Conservation (phyloP, 225 moss, liverwort and hornwort species). For the Sphagnum contortum region DNA sequence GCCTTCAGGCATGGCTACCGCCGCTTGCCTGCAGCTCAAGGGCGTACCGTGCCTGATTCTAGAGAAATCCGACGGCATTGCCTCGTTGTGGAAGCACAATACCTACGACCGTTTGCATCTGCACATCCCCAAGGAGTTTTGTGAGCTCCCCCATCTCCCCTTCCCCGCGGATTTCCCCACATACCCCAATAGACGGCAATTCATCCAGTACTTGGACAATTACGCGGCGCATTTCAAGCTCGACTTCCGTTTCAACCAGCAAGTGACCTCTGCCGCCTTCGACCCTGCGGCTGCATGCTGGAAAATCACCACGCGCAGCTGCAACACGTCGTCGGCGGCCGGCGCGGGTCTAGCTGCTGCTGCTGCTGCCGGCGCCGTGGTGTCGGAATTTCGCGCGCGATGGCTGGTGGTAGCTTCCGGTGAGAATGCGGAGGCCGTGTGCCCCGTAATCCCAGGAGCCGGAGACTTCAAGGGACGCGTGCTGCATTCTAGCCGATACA, state of each 20-base stretch:
- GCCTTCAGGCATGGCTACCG: constrained; percentile 70
- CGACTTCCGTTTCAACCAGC: constrained; percentile 47
- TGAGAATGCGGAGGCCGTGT: constrained; percentile 83
- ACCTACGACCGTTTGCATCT: constrained; percentile 81
- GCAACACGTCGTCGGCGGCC: no score
- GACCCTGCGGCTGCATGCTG: constrained; percentile 7
- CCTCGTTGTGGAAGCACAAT: constrained; percentile 79
- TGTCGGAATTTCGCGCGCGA: constrained; percentile 46
- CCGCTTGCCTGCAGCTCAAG: constrained; percentile 43
- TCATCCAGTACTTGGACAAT: constrained; percentile 55
- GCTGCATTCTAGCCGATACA: constrained; percentile 61
- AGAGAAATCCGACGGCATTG: constrained; percentile 68
- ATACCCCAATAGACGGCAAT: constrained; percentile 68
- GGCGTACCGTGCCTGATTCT: constrained; percentile 47
- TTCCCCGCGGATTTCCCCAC: constrained; percentile 66
- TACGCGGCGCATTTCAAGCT: constrained; percentile 50
- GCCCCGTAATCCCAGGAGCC: constrained; percentile 49
- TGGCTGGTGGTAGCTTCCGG: constrained; percentile 96
- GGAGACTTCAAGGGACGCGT: constrained; percentile 26
- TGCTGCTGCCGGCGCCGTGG: neutral
- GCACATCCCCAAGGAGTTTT: constrained; percentile 88
- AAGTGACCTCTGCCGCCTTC: constrained; percentile 36
- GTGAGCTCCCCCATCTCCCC: constrained; percentile 66
- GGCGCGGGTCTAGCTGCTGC: no score
- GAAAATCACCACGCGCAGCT: no score